A percentile compares a stretch with the other conserved stretches of the same genome.
Evolutionary conservation across 78 protist species (phyloP).

Genomic region (Polysphondylium violaceum): DNA sequence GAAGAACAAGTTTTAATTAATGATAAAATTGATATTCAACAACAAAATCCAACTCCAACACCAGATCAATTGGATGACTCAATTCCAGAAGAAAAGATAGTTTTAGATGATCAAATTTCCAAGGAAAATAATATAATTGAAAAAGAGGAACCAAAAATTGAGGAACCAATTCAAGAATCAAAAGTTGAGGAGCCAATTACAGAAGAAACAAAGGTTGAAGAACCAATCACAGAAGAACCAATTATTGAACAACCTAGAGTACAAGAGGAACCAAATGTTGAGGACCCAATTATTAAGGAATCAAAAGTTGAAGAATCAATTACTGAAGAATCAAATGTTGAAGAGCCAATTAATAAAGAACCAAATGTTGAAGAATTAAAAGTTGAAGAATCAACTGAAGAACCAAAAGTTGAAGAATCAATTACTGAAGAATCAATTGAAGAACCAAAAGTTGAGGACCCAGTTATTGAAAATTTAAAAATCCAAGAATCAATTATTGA

Average conservation of each 20-base stretch:
- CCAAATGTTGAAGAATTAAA: no score
- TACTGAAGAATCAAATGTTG: no score
- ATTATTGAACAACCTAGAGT: no score
- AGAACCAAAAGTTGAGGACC: neutral
- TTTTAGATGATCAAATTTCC: neutral
- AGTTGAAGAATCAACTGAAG: no score
- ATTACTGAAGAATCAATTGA: no score
- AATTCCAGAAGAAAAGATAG: neutral
- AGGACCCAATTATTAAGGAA: no score
- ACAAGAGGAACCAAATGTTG: neutral
- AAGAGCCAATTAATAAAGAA: no score
- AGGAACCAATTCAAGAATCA: neutral
- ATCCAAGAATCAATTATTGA: neutral
- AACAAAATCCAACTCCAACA: neutral
- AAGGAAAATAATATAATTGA: no score
- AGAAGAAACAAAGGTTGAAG: neutral
- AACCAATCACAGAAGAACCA: neutral
- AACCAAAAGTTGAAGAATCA: no score
- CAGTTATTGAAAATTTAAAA: neutral
- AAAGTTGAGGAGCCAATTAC: neutral
- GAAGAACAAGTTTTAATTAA: no score
- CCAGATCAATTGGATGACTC: neutral
- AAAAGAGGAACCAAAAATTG: neutral
- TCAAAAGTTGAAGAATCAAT: no score
- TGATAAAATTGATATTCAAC: neutral